Evolutionary conservation across 1,139 yeast genomes (phyloP), one percentile per base, ranked within the genome.

Genomic region (Pneumocystis murina): DNA sequence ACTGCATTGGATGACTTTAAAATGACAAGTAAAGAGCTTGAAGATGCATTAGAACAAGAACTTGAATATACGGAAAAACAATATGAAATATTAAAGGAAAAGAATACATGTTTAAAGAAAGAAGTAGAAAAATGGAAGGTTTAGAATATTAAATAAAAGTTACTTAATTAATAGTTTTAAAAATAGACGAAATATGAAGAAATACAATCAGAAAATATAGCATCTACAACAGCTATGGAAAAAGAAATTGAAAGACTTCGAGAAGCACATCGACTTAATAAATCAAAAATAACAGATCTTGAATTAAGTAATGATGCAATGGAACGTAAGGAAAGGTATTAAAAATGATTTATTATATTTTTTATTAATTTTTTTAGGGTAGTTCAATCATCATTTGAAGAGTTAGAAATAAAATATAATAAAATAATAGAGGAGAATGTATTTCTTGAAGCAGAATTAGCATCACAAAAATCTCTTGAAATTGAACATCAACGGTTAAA

Each of bases 301-400:
- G 78, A 75, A 66, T 72, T 73, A 70, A 73, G 71, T 41, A 75
- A 75, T 63, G 78, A 75, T 65, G 76, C 75, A 63, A 72, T 75
- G 72, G 78, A 75, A 65, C 71, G 73, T 24, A 71, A 69, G 30
- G 77, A 72, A 39, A 68, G 72, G 69, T 66, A 20, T 58, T 33
- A 12, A 12, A 20, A 10, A 24, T 5, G 28, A 12, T 1, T 24
- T 58, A 17, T 65, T 59, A 59, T 35, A 35, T 16, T 38, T 5
- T 28, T 14, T 39, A 33, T 8, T 59, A 38, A 33, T 16, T n/a
- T 54, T 48, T 39, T 30, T 10, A 40, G 54, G 35, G 48, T 64
- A 33, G 59, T 64, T 24, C 64, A 62, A 38, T 68, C 72, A 10
- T 70, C 76, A 3, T 66, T 73, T 39, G 72, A 70, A 36, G 74